phyloP scores from a whole-genome alignment of 371 early-diverging fungal species.

The Fennellomyces sp. region DNA sequence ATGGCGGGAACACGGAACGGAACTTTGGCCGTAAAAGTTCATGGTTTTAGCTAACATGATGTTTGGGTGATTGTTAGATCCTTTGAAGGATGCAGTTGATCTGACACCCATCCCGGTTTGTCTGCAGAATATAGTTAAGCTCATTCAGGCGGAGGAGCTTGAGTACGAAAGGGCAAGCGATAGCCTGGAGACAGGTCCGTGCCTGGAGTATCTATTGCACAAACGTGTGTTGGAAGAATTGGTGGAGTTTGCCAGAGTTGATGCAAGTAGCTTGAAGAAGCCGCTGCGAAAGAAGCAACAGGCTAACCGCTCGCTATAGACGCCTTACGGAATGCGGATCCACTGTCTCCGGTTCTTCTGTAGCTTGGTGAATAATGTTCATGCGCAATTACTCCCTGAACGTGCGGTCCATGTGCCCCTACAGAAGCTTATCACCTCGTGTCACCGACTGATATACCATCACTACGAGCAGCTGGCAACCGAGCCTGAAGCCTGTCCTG shows the following conservation, averaged over 20 bases:
- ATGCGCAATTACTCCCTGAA: constrained; percentile 54
- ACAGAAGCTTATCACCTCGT: constrained; percentile 51
- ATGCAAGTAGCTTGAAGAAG: constrained; percentile 25
- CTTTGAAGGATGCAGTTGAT: constrained; percentile 55
- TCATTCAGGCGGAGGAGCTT: constrained; percentile 53
- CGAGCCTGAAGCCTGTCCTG: constrained; percentile 39
- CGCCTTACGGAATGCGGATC: constrained; percentile 57
- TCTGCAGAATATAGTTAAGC: constrained; percentile 48
- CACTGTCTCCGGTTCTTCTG: constrained; percentile 53
- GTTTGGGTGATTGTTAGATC: constrained; percentile 24
- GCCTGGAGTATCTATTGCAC: constrained; percentile 50
- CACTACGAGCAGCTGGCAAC: constrained; percentile 49
- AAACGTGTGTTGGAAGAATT: constrained; percentile 51
- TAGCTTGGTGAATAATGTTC: constrained; percentile 50
- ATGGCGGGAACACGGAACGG: too few relatives aligned
- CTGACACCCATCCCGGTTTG: constrained; percentile 49
- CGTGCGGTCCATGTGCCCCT: constrained; percentile 57
- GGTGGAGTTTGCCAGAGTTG: constrained; percentile 56
- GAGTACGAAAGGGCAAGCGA: constrained; percentile 48
- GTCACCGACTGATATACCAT: constrained; percentile 48
- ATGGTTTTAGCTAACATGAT: neutral
- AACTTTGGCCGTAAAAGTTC: neutral
- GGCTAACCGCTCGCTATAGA: constrained; percentile 20
- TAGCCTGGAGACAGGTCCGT: constrained; percentile 53
- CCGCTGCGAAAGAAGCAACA: neutral